A percentile compares a stretch with the other conserved stretches of the same genome.
These are phyloP conservation scores for Tricholomella constricta DNA, from an alignment of 768 basidiomycete genomes.

Conservation along the genomic window DNA sequence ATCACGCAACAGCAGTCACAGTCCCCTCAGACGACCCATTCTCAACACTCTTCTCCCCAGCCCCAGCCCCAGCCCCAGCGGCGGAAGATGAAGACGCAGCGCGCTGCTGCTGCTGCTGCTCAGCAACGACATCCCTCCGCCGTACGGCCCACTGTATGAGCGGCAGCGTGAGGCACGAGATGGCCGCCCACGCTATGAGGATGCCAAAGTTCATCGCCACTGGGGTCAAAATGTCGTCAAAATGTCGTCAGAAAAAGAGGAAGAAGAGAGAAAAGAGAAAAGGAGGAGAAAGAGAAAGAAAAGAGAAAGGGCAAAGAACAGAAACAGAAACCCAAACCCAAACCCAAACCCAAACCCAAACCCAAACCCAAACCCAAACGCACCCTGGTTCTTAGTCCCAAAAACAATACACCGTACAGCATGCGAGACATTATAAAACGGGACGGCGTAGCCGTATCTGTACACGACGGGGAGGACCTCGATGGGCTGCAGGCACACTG, in stretches of 20 bases:
- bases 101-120: constrained; percentile 1
- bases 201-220: constrained; percentile 67
- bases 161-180: constrained; percentile 57
- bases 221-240: constrained; percentile 20
- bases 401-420: constrained; percentile 67
- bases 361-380: not conserved
- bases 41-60: no score
- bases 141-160: constrained; percentile 48
- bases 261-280: not conserved
- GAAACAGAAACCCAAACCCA: no score
- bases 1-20: no score
- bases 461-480: constrained; percentile 58
- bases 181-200: constrained; percentile 52
- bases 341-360: not conserved
- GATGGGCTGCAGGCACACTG: constrained; percentile 61
- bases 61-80: no score
- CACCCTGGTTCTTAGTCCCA: constrained; percentile 49
- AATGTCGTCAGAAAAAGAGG: not conserved
- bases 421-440: constrained; percentile 71
- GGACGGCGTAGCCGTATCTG: constrained; percentile 68
- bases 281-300: constrained; percentile 35
- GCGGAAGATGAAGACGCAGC: no score
- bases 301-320: no score
- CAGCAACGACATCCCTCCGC: constrained; percentile 16
- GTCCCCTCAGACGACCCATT: no score